Evolutionary conservation across 345 rosid genomes (phyloP), one percentile per base, ranked within the genome.

Genomic region (Carallia pectinifolia): DNA sequence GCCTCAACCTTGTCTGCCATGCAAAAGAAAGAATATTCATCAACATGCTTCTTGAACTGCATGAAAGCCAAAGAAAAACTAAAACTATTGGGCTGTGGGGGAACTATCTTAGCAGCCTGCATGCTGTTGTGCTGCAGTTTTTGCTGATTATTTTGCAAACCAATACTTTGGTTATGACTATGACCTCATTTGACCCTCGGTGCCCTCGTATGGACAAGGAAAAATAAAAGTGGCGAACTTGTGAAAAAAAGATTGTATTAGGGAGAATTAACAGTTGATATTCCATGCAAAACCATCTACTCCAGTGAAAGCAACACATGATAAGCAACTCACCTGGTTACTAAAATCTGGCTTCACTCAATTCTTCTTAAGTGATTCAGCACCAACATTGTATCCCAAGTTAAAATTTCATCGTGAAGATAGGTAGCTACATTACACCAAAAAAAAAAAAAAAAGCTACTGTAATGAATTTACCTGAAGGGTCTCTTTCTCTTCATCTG

Each of bases 1-100:
- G 83, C 76, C 86, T 84, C 77, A 94, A 87, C 86, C 86, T 86
- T 76, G 72, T 79, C 98, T 94, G 96, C 71, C 67, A 79, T 59
- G 74, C 40, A 36, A 53, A 61, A 68, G 50, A 65, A 71, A 64
- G 33, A 5, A 15, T 66, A 65, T 15, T 23, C 33, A 61, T 72
- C 62, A 53, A 44, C 64, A 70, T 60, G 59, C 50, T 44, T 44
- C 9, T 44, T 44, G 3, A 12, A 48, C 38, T 29, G 29, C 23
- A 31, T 13, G 5, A 67, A 18, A 65, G 58, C 30, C 27, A 3
- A 60, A 67, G 53, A 27, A 38, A 40, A 58, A 65, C 52, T 68
- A 44, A 33, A 68, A 15, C 15, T 0, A 64, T 27, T 36, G 36
- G 60, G 18, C 58, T 17, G 56, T 38, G 33, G 13, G 19, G 7